A percentile compares a stretch with the other conserved stretches of the same genome.
These are phyloP conservation scores for Geranium brycei DNA, from an alignment of 345 rosid genomes.

Conservation along the genomic window DNA sequence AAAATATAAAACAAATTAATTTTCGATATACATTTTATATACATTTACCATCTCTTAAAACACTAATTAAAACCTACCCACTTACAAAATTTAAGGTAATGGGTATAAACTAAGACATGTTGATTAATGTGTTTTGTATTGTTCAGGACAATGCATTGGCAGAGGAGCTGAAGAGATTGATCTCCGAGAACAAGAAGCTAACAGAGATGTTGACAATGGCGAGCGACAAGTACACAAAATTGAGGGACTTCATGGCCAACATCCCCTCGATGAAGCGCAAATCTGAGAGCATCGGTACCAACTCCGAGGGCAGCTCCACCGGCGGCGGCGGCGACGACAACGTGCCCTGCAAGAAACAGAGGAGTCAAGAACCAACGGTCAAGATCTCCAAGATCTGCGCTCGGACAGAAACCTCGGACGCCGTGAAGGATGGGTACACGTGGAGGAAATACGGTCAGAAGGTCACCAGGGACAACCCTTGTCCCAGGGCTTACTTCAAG, in stretches of 20 bases:
- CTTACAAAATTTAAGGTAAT: too few relatives aligned
- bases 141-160: conserved; percentile 33
- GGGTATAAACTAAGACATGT: neutral
- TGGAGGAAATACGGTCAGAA: conserved; percentile 99
- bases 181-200: conserved; percentile 77
- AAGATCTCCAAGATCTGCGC: conserved; percentile 49
- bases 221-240: conserved; percentile 70
- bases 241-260: conserved; percentile 46
- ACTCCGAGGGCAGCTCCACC: conserved; percentile 78
- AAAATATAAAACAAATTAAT: too few relatives aligned
- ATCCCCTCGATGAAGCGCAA: conserved; percentile 59
- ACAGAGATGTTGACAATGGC: conserved; percentile 61
- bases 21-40: too few relatives aligned
- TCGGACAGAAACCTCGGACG: conserved; percentile 62
- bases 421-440: conserved; percentile 86
- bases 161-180: conserved; percentile 68
- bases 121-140: neutral
- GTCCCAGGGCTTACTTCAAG: conserved; percentile 96
- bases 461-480: conserved; percentile 97
- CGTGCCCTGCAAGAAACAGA: conserved; percentile 58
- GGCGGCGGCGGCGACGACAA: conserved; percentile 12
- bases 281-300: conserved; percentile 35
- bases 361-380: conserved; percentile 26
- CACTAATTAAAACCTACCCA: too few relatives aligned
- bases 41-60: too few relatives aligned